A percentile compares a stretch with the other conserved stretches of the same genome.
These are phyloP conservation scores for Blastobotrys terrestris DNA, from an alignment of 805 yeast genomes.

Conservation along the genomic window DNA sequence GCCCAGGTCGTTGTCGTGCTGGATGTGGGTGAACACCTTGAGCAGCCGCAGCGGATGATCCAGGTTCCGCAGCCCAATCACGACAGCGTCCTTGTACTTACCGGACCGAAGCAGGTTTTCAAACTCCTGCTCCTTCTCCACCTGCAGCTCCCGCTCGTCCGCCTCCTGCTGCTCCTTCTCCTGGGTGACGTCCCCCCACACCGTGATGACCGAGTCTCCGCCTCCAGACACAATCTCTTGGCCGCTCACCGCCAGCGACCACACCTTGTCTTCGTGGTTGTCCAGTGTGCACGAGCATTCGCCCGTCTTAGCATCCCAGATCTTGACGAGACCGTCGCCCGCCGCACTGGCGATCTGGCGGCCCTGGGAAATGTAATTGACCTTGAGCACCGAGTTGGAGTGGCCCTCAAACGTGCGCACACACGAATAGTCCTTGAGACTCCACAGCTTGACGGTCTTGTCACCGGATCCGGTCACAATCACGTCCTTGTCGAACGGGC, in stretches of 20 bases:
- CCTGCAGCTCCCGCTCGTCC: conserved; percentile 45
- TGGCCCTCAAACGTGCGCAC: conserved; percentile 87
- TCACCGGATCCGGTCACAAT: conserved; percentile 89
- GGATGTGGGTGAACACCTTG: conserved; percentile 56
- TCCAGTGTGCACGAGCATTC: conserved; percentile 83
- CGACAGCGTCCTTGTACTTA: conserved; percentile 86
- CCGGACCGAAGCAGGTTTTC: conserved; percentile 63
- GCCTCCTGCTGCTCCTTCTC: conserved; percentile 49
- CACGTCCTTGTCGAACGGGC: conserved; percentile 62
- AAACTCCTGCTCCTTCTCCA: conserved; percentile 87
- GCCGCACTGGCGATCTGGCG: conserved; percentile 68
- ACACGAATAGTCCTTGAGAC: conserved; percentile 68
- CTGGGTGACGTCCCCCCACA: conserved; percentile 86
- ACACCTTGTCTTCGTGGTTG: conserved; percentile 86
- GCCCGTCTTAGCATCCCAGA: conserved; percentile 77
- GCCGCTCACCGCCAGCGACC: conserved; percentile 83
- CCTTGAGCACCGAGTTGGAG: conserved; percentile 84
- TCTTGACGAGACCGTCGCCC: conserved; percentile 89
- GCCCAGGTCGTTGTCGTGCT: conserved; percentile 61
- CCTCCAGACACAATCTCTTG: conserved; percentile 75
- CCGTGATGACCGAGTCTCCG: conserved; percentile 86
- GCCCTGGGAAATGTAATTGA: conserved; percentile 58
- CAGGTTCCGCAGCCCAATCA: conserved; percentile 66
- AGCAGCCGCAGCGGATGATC: conserved; percentile 88
- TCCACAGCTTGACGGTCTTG: conserved; percentile 86